phyloP scores from a whole-genome alignment of 305 asterid species.

The Fraxinus velutina region DNA sequence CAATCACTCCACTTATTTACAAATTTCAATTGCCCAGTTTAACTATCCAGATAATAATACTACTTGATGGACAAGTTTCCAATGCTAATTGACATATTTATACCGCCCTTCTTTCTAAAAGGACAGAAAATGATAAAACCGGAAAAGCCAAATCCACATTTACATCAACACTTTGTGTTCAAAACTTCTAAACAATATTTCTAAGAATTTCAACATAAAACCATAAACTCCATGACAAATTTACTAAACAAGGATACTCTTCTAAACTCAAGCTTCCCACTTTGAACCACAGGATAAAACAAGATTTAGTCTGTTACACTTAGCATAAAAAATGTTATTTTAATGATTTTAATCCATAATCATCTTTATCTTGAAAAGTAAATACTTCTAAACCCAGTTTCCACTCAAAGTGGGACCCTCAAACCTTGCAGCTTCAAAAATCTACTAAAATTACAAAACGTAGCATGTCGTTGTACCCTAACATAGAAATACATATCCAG shows the following conservation, averaged over 20 bases:
- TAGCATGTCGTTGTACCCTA: neutral
- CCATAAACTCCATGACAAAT: neutral
- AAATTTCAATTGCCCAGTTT: neutral
- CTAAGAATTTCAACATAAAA: neutral
- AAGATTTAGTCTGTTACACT: neutral
- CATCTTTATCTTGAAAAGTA: neutral
- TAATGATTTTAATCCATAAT: neutral
- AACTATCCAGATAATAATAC: neutral
- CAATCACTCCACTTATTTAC: neutral
- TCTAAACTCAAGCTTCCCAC: constrained; percentile 13
- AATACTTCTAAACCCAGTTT: neutral
- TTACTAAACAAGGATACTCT: neutral
- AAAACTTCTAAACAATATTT: neutral
- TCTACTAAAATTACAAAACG: neutral
- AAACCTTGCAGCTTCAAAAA: constrained; percentile 2
- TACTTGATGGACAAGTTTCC: neutral
- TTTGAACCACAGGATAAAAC: neutral
- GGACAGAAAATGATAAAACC: neutral
- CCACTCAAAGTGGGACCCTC: neutral
- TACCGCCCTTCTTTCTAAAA: neutral
- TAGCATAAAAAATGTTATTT: neutral
- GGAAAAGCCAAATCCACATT: neutral
- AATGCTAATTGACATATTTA: neutral
- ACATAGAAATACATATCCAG: neutral
- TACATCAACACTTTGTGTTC: neutral